A percentile compares a stretch with the other conserved stretches of the same genome.
These are phyloP conservation scores for rapeseed (Brassica napus) DNA, from an alignment of 345 rosid species.

Conservation along the genomic window DNA sequence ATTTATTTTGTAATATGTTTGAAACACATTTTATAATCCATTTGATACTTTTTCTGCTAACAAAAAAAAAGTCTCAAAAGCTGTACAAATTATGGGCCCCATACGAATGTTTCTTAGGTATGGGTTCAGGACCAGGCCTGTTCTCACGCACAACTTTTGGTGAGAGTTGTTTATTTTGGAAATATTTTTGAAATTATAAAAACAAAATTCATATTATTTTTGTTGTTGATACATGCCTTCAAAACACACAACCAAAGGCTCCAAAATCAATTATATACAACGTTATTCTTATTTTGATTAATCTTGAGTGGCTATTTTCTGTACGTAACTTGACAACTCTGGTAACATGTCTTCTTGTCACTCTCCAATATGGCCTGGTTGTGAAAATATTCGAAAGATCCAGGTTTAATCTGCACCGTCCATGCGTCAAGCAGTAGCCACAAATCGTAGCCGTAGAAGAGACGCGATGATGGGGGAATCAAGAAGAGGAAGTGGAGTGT, in stretches of 20 bases:
- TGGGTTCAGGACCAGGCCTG: too few relatives aligned
- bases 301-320: neutral
- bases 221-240: neutral
- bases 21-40: too few relatives aligned
- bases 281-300: neutral
- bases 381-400: conserved; percentile 21
- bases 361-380: neutral
- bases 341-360: neutral
- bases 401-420: conserved; percentile 27
- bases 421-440: conserved; percentile 24
- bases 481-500: conserved; percentile 30
- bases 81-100: too few relatives aligned
- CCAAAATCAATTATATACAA: neutral
- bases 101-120: too few relatives aligned
- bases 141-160: neutral
- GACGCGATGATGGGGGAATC: conserved; percentile 37
- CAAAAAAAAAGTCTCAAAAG: too few relatives aligned
- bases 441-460: conserved; percentile 38
- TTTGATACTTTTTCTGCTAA: too few relatives aligned
- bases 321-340: neutral
- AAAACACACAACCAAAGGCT: conserved; percentile 1
- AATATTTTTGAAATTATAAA: neutral
- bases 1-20: too few relatives aligned
- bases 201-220: too few relatives aligned
- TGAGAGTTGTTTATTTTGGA: conserved; percentile 18